Evolutionary conservation across 2,329 filamentous ascomycete genomes (phyloP).

Genomic region (Thielaviopsis ethacetica): DNA sequence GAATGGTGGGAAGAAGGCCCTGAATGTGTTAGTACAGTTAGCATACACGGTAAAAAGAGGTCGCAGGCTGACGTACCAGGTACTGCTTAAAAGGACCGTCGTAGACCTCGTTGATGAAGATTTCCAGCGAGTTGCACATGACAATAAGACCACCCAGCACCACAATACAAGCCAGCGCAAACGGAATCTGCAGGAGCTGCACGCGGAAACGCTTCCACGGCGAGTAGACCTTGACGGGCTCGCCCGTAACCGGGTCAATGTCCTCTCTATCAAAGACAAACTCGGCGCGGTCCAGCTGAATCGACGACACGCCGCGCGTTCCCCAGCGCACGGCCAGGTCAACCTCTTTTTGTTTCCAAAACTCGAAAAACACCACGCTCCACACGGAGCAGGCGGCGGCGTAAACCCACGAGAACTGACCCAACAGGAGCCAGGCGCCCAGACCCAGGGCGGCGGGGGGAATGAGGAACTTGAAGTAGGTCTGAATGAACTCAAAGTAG

Average conservation of each 20-base stretch:
- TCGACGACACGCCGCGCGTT: conserved; percentile 65
- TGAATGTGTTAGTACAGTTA: conserved; percentile 22
- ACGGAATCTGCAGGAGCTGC: conserved; percentile 70
- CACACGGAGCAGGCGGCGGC: conserved; percentile 67
- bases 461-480: conserved; percentile 75
- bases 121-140: conserved; percentile 78
- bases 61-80: conserved; percentile 37
- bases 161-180: conserved; percentile 56
- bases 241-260: conserved; percentile 67
- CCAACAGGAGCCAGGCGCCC: conserved; percentile 64
- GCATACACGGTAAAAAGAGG: neutral
- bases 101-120: conserved; percentile 92
- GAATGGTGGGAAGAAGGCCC: conserved; percentile 75
- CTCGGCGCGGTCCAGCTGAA: conserved; percentile 61
- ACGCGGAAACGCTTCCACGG: conserved; percentile 56
- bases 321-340: conserved; percentile 82
- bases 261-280: conserved; percentile 66
- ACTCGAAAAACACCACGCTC: conserved; percentile 82
- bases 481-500: conserved; percentile 88
- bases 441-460: conserved; percentile 68
- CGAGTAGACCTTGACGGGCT: conserved; percentile 60
- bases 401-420: conserved; percentile 69
- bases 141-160: conserved; percentile 71
- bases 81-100: conserved; percentile 74
- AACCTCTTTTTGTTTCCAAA: conserved; percentile 85